Evolutionary conservation across 2,329 filamentous ascomycete species (phyloP).

Genomic region (Scedosporium minutisporum): DNA sequence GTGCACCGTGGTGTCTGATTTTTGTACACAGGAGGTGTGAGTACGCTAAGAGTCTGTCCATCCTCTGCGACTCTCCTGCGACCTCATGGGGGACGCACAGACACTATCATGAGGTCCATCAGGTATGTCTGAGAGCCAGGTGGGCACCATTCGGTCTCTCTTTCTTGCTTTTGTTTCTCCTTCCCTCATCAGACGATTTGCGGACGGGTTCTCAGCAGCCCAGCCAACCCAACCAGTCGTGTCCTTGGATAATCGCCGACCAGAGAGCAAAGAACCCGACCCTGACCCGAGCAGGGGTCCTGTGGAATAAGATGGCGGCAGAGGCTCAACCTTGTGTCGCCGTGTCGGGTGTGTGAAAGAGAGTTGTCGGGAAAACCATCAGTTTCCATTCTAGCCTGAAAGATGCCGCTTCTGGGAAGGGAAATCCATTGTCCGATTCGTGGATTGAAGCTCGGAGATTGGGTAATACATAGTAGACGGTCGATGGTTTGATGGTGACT

Average conservation of each 20-base stretch:
- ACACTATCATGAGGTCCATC: slow-evolving; percentile 6
- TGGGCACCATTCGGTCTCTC: background rate
- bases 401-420: background rate
- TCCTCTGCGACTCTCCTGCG: too few relatives aligned
- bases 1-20: too few relatives aligned
- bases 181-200: background rate
- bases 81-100: slow-evolving; percentile 8
- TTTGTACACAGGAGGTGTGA: too few relatives aligned
- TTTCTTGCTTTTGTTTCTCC: background rate
- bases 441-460: too few relatives aligned
- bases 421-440: too few relatives aligned
- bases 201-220: background rate
- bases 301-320: background rate
- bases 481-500: background rate
- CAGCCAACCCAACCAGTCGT: background rate
- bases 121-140: slow-evolving; percentile 9
- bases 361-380: background rate
- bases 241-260: background rate
- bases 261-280: too few relatives aligned
- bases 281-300: too few relatives aligned
- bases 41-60: too few relatives aligned
- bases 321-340: background rate
- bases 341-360: background rate
- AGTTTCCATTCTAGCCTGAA: background rate
- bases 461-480: background rate